phyloP scores from a whole-genome alignment of 371 early-diverging fungal species.

The Syncephalis fuscata region DNA sequence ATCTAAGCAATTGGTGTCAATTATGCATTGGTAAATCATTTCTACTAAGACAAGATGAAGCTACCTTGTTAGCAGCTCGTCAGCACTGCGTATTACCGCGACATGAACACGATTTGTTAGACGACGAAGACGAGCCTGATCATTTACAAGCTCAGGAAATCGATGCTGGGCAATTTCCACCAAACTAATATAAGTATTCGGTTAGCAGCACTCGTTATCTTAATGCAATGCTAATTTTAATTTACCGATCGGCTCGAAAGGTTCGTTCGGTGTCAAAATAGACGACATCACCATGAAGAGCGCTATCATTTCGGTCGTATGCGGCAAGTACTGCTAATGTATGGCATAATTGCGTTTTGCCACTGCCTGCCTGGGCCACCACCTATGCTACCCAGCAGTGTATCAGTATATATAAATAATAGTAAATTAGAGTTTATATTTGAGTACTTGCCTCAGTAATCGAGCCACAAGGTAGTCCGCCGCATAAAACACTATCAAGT shows the following conservation, averaged over 20 bases:
- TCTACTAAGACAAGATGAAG: too few relatives aligned
- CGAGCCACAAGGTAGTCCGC: conserved; percentile 6
- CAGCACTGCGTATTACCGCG: conserved; percentile 1
- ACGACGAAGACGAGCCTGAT: conserved; percentile 1
- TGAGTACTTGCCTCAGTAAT: conserved; percentile 5
- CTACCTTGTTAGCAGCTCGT: conserved; percentile 5
- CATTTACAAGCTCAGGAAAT: conserved; percentile 3
- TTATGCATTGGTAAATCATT: background rate
- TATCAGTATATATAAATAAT: background rate
- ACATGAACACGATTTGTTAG: conserved; percentile 4
- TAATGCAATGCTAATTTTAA: background rate
- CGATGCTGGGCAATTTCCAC: conserved; percentile 3
- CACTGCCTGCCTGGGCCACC: conserved; percentile 4
- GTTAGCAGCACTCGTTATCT: background rate
- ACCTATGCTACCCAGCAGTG: background rate
- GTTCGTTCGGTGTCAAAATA: conserved; percentile 7
- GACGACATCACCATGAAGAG: conserved; percentile 6
- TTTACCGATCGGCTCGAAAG: conserved; percentile 5
- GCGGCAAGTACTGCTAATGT: conserved; percentile 5
- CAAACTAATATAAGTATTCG: conserved; percentile 1
- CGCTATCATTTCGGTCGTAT: conserved; percentile 1
- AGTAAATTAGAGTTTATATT: too few relatives aligned
- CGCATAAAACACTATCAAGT: conserved; percentile 4
- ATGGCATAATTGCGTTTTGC: conserved; percentile 7
- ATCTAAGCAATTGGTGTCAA: background rate